Conservation (phyloP, 352 stramenopile genomes). For the Phytophthora ramorum region DNA sequence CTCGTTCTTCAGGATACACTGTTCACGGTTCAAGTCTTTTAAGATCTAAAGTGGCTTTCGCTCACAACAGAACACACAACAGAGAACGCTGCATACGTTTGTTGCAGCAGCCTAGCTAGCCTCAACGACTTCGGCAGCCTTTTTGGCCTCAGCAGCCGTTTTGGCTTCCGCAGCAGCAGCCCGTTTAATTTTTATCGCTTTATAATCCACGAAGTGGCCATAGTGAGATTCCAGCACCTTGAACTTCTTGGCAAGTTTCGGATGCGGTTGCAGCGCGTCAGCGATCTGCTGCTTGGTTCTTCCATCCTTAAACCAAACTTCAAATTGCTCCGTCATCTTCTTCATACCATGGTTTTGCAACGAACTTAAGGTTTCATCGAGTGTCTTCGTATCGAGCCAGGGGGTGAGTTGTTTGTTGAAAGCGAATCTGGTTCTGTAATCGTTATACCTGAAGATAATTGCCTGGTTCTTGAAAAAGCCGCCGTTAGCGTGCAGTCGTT, state of each 20-base stretch:
- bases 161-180: neutral
- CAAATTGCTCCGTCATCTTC: neutral
- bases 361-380: neutral
- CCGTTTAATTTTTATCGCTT: neutral
- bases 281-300: neutral
- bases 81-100: too few species aligned
- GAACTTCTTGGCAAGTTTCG: neutral
- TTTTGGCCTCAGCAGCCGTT: neutral
- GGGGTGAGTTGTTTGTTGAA: slow-evolving; percentile 1
- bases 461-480: slow-evolving; percentile 9
- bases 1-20: too few species aligned
- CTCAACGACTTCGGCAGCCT: neutral
- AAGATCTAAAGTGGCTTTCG: too few species aligned
- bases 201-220: neutral
- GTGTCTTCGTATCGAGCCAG: slow-evolving; percentile 4
- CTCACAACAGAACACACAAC: neutral
- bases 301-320: neutral
- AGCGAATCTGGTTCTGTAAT: neutral
- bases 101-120: too few species aligned
- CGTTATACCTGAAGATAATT: slow-evolving; percentile 3
- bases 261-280: neutral
- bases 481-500: neutral
- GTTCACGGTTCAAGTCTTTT: too few species aligned
- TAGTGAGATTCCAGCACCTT: neutral
- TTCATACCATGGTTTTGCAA: neutral